Conservation (phyloP, 2,329 filamentous ascomycete species). For the Aspergillus felis region DNA sequence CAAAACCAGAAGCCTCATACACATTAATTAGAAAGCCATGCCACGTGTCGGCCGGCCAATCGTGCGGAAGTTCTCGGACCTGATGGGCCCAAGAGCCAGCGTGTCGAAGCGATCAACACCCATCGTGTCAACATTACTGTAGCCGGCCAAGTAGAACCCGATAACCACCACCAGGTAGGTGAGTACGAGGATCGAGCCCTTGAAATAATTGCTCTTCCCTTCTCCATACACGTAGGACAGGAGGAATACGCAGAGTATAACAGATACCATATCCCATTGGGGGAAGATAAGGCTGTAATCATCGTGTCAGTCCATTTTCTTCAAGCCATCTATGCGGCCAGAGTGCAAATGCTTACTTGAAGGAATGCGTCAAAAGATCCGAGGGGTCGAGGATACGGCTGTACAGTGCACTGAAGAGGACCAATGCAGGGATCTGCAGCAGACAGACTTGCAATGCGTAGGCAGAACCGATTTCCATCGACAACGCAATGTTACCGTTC, state of each 20-base stretch:
- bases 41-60: constrained; percentile 37
- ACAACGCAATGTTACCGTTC: constrained; percentile 98
- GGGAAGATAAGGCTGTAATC: constrained; percentile 75
- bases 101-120: constrained; percentile 47
- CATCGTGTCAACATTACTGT: constrained; percentile 50
- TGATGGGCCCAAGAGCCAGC: constrained; percentile 36
- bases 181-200: constrained; percentile 89
- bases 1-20: neutral
- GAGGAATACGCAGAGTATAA: constrained; percentile 92
- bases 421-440: constrained; percentile 86
- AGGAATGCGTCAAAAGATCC: constrained; percentile 50
- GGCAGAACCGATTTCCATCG: constrained; percentile 97
- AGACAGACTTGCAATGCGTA: constrained; percentile 96
- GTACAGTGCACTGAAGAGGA: constrained; percentile 82
- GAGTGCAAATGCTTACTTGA: constrained; percentile 43
- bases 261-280: constrained; percentile 98
- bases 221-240: constrained; percentile 97
- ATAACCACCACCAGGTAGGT: constrained; percentile 89
- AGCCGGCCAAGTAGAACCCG: constrained; percentile 83
- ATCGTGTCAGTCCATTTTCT: neutral
- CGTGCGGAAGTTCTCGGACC: constrained; percentile 39
- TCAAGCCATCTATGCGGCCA: neutral
- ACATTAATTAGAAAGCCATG: constrained; percentile 28
- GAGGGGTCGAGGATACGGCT: constrained; percentile 53
- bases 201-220: constrained; percentile 99